Conservation (phyloP, 2,329 filamentous ascomycete species). For the Ascochyta pisi region DNA sequence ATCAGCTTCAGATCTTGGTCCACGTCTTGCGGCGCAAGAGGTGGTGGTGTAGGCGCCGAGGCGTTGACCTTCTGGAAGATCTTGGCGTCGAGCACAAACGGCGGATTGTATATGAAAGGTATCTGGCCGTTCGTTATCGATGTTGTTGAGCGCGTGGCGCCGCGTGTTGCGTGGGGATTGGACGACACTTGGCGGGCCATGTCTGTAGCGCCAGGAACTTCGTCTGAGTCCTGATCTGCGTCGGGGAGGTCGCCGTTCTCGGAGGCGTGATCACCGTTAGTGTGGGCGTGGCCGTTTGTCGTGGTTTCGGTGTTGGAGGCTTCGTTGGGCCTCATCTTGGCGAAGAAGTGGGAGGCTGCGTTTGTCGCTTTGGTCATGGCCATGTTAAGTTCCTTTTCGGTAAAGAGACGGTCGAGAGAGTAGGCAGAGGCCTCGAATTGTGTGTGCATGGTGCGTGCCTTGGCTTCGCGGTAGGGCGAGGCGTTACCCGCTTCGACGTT, state of each 20-base stretch:
- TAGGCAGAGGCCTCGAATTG: conserved; percentile 66
- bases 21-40: conserved; percentile 52
- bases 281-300: conserved; percentile 40
- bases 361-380: conserved; percentile 67
- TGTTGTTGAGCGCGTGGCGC: conserved; percentile 60
- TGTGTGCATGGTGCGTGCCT: conserved; percentile 58
- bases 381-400: conserved; percentile 69
- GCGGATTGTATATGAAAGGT: conserved; percentile 52
- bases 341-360: conserved; percentile 65
- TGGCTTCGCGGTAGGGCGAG: conserved; percentile 61
- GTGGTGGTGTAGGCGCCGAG: conserved; percentile 55
- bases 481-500: conserved; percentile 56
- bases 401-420: conserved; percentile 70
- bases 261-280: conserved; percentile 46
- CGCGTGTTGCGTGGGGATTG: conserved; percentile 61
- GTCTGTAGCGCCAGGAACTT: conserved; percentile 56
- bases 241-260: conserved; percentile 49
- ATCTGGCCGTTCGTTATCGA: conserved; percentile 51
- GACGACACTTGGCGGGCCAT: conserved; percentile 68
- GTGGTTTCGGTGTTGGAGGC: conserved; percentile 32
- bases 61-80: conserved; percentile 57
- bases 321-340: conserved; percentile 57
- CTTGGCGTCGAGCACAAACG: conserved; percentile 54
- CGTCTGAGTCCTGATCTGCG: conserved; percentile 46
- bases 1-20: conserved; percentile 60